Percentiles rank a stretch among this genome's conserved stretches.
Evolutionary conservation across 768 basidiomycete species (phyloP).

Genomic region (Crassisporium funariophilum): DNA sequence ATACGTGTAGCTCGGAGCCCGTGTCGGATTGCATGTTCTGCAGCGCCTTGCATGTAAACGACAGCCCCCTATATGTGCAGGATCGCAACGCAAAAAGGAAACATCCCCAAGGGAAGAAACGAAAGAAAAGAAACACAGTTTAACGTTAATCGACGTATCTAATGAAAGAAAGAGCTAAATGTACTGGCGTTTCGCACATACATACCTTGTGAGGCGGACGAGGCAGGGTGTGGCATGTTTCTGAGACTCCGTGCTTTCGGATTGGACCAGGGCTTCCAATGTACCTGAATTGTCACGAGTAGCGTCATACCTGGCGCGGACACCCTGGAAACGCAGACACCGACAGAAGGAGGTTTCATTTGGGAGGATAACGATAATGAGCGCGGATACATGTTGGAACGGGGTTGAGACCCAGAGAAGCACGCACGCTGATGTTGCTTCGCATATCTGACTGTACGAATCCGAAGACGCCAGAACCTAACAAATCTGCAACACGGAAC

Average conservation of each 20-base stretch:
- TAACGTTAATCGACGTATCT: slow-evolving; percentile 1
- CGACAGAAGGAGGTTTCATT: neutral
- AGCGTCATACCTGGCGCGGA: slow-evolving; percentile 56
- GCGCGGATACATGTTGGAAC: slow-evolving; percentile 8
- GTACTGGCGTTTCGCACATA: neutral
- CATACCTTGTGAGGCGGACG: slow-evolving; percentile 66
- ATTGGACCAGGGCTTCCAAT: slow-evolving; percentile 59
- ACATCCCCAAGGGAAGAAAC: neutral
- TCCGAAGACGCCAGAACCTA: slow-evolving; percentile 69
- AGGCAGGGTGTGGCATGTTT: slow-evolving; percentile 62
- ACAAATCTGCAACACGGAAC: slow-evolving; percentile 43
- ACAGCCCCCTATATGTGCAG: slow-evolving; percentile 52
- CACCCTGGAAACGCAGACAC: slow-evolving; percentile 47
- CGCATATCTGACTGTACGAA: slow-evolving; percentile 75
- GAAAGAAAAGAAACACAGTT: neutral
- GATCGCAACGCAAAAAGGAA: slow-evolving; percentile 1
- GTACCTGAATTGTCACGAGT: slow-evolving; percentile 49
- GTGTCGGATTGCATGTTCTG: slow-evolving; percentile 63
- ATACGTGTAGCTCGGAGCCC: slow-evolving; percentile 56
- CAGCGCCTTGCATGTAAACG: slow-evolving; percentile 68
- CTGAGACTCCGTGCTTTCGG: slow-evolving; percentile 39
- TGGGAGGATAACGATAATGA: slow-evolving; percentile 2
- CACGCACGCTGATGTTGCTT: slow-evolving; percentile 62
- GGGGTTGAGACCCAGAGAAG: slow-evolving; percentile 13
- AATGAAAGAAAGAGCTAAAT: neutral